Percentiles rank a stretch among this genome's conserved stretches.
phyloP scores from a whole-genome alignment of 352 stramenopile genomes.

The Pythium chondricola region DNA sequence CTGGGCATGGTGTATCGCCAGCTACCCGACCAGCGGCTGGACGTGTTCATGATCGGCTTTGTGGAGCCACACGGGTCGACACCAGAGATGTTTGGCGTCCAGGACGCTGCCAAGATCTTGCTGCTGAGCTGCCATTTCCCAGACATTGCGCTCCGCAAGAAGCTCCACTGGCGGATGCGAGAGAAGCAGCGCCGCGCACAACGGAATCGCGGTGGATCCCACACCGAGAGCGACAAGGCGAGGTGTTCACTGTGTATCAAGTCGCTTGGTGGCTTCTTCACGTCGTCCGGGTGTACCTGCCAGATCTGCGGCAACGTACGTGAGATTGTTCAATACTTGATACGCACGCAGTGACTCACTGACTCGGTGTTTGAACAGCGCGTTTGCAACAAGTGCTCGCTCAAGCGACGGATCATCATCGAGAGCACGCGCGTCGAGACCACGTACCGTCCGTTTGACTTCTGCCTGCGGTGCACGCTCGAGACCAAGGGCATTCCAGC shows the following conservation, averaged over 20 bases:
- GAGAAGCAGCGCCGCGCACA: slow-evolving; percentile 3
- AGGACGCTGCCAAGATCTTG: slow-evolving; percentile 27
- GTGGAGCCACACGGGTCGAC: slow-evolving; percentile 28
- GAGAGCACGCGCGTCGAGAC: background rate
- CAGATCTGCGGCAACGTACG: slow-evolving; percentile 7
- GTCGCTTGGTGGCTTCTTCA: background rate
- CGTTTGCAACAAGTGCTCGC: slow-evolving; percentile 9
- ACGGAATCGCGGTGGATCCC: background rate
- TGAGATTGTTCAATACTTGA: background rate
- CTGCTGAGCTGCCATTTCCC: slow-evolving; percentile 8
- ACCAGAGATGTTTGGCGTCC: slow-evolving; percentile 27
- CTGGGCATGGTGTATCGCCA: slow-evolving; percentile 36
- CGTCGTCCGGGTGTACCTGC: slow-evolving; percentile 1
- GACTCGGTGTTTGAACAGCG: background rate
- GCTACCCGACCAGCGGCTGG: slow-evolving; percentile 25
- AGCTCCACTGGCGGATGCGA: slow-evolving; percentile 36
- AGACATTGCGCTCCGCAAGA: slow-evolving; percentile 37
- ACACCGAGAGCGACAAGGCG: background rate
- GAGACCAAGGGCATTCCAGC: slow-evolving; percentile 5
- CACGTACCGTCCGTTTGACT: slow-evolving; percentile 3
- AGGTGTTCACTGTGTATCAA: slow-evolving; percentile 7
- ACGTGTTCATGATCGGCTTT: slow-evolving; percentile 39
- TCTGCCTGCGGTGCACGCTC: slow-evolving; percentile 15
- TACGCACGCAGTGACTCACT: background rate
- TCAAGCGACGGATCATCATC: slow-evolving; percentile 1